Percentiles rank a stretch among this genome's conserved stretches.
Conservation (phyloP, 2,329 filamentous ascomycete species). For the Neospermospora avenae region DNA sequence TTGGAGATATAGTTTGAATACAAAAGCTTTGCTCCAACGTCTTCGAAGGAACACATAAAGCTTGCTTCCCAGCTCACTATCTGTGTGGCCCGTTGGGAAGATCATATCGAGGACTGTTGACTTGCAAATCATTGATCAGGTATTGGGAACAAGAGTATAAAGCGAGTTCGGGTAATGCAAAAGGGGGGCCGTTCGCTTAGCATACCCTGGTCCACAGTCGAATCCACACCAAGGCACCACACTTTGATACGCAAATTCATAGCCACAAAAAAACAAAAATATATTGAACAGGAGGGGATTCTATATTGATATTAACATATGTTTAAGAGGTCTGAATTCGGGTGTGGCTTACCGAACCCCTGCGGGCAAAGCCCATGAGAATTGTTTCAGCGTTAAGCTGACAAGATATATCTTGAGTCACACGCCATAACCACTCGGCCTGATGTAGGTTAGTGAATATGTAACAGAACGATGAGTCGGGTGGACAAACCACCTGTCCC, state of each 20-base stretch:
- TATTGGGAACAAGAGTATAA: not conserved
- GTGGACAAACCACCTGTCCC: slow-evolving; percentile 6
- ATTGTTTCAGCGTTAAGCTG: slow-evolving; percentile 7
- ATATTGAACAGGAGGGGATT: slow-evolving; percentile 13
- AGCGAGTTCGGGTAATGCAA: not conserved
- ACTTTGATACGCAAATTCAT: not conserved
- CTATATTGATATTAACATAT: not conserved
- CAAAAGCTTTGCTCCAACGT: too few species aligned
- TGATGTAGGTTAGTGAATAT: not conserved
- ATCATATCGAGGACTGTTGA: too few species aligned
- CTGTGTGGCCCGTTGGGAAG: too few species aligned
- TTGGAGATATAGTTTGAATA: too few species aligned
- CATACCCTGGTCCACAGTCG: not conserved
- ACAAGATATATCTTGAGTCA: slow-evolving; percentile 11
- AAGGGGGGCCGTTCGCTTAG: not conserved
- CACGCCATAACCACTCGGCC: slow-evolving; percentile 16
- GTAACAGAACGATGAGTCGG: not conserved
- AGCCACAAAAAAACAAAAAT: not conserved
- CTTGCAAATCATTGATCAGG: not conserved
- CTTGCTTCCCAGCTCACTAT: too few species aligned
- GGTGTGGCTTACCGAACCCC: slow-evolving; percentile 6
- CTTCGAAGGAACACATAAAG: too few species aligned
- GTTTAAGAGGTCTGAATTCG: not conserved
- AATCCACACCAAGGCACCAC: not conserved
- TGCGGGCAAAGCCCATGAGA: slow-evolving; percentile 12